phyloP scores from a whole-genome alignment of 345 rosid genomes.

The Citrus medica region DNA sequence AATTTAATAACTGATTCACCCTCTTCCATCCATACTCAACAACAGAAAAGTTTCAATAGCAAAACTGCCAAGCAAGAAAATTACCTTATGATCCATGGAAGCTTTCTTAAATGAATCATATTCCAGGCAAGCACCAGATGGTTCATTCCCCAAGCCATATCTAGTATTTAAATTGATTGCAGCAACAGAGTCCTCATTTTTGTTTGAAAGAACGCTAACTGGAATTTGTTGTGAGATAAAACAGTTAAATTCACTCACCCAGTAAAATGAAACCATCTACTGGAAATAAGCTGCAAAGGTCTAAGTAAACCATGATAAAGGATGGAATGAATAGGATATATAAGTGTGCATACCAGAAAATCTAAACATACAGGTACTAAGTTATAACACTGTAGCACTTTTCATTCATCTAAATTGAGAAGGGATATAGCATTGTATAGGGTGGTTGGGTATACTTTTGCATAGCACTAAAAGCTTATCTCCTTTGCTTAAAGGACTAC shows the following conservation, averaged over 20 bases:
- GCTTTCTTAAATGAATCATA: conserved; percentile 27
- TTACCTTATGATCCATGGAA: conserved; percentile 42
- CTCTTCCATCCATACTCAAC: not conserved
- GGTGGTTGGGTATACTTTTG: too few species aligned
- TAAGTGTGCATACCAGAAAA: not conserved
- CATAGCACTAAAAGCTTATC: too few species aligned
- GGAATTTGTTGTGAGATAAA: conserved; percentile 17
- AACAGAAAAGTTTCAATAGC: not conserved
- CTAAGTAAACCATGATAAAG: not conserved
- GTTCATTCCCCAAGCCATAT: conserved; percentile 18
- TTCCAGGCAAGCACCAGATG: conserved; percentile 23
- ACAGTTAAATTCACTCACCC: not conserved
- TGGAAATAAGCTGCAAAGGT: not conserved
- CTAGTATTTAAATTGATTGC: conserved; percentile 28
- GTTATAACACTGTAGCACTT: not conserved
- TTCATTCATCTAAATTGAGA: too few species aligned
- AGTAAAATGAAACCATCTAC: not conserved
- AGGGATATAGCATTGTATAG: too few species aligned
- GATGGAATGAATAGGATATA: not conserved
- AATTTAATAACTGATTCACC: not conserved
- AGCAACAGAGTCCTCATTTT: conserved; percentile 29
- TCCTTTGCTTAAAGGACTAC: too few species aligned
- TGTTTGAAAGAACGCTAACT: conserved; percentile 37
- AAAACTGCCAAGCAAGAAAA: not conserved
- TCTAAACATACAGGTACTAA: not conserved